Evolutionary conservation across 768 basidiomycete species (phyloP).

Genomic region (Clathrus columnatus): DNA sequence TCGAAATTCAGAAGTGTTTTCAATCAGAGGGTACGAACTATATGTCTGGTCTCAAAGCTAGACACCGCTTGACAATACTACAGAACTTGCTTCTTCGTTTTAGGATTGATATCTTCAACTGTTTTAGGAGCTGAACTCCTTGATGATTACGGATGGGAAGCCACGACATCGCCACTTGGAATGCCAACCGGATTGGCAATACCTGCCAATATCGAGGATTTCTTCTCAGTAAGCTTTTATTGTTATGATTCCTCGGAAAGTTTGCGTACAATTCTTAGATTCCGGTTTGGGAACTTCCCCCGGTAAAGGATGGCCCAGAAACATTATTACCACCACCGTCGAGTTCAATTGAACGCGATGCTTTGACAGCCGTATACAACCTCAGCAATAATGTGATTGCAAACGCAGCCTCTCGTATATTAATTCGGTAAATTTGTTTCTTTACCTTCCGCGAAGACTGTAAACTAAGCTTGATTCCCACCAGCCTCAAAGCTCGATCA

Average conservation of each 20-base stretch:
- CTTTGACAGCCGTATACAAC: constrained; percentile 85
- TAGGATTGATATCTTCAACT: constrained; percentile 88
- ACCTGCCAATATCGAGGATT: constrained; percentile 73
- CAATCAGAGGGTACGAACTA: constrained; percentile 81
- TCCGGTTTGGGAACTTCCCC: constrained; percentile 50
- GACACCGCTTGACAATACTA: background rate
- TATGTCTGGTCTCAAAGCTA: background rate
- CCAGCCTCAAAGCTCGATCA: constrained; percentile 67
- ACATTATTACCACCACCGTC: constrained; percentile 54
- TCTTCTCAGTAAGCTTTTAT: constrained; percentile 54
- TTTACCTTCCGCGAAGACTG: background rate
- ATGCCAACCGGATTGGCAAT: constrained; percentile 86
- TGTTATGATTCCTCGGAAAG: background rate
- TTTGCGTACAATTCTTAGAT: constrained; percentile 38
- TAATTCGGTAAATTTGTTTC: constrained; percentile 55
- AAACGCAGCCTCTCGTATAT: constrained; percentile 83
- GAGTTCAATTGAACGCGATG: constrained; percentile 67
- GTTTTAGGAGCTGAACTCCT: constrained; percentile 88
- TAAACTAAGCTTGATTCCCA: constrained; percentile 2
- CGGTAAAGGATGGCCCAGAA: constrained; percentile 18
- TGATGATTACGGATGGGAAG: constrained; percentile 89
- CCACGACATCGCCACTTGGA: constrained; percentile 79
- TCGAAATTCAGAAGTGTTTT: constrained; percentile 79
- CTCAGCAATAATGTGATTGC: constrained; percentile 93
- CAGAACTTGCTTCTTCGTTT: constrained; percentile 93